Conservation (phyloP, 495 filamentous ascomycete species). For the Podospora tetraspora region DNA sequence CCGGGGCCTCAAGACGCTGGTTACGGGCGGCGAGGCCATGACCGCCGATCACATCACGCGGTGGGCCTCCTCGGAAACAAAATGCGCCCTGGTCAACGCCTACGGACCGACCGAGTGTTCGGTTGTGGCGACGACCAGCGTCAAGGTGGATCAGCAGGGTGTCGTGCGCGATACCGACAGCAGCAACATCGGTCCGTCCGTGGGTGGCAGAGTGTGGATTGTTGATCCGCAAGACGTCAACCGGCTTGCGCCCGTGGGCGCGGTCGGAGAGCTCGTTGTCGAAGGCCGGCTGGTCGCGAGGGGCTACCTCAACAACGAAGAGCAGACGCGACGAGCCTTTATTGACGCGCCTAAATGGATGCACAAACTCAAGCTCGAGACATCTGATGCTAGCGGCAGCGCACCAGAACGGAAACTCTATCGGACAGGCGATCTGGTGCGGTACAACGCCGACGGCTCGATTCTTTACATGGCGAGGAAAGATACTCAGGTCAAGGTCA, state of each 20-base stretch:
- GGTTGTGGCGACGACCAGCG: constrained; percentile 28
- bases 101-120: constrained; percentile 44
- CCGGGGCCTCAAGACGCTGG: constrained; percentile 20
- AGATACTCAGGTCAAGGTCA: constrained; percentile 40
- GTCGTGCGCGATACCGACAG: constrained; percentile 14
- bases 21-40: constrained; percentile 26
- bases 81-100: constrained; percentile 29
- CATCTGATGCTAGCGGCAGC: neutral
- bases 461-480: constrained; percentile 31
- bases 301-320: constrained; percentile 40
- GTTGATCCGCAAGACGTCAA: constrained; percentile 47
- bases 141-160: constrained; percentile 21
- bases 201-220: constrained; percentile 49
- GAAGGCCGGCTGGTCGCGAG: constrained; percentile 39
- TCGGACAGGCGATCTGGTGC: constrained; percentile 50
- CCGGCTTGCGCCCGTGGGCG: constrained; percentile 45
- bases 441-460: constrained; percentile 40
- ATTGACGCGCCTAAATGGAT: constrained; percentile 26
- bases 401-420: constrained; percentile 29
- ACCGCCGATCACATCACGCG: constrained; percentile 16
- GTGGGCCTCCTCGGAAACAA: constrained; percentile 25
- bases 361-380: constrained; percentile 32
- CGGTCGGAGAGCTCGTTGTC: constrained; percentile 40
- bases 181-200: constrained; percentile 43
- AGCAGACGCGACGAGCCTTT: constrained; percentile 34